These are phyloP conservation scores for Oxyria digyna DNA, from an alignment of 148 eudicot species.

Conservation along the genomic window DNA sequence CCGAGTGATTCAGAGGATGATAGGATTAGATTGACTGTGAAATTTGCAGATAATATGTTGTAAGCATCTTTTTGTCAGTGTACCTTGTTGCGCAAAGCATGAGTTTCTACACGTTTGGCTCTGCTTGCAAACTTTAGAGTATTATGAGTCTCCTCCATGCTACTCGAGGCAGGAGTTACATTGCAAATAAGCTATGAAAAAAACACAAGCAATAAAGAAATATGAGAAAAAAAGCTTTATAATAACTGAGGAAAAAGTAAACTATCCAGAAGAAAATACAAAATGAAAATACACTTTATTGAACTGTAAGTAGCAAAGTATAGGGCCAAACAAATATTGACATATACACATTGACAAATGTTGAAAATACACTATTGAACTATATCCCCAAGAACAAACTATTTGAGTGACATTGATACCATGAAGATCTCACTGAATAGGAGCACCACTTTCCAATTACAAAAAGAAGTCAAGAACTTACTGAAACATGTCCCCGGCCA, in stretches of 20 bases:
- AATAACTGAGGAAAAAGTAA: background rate
- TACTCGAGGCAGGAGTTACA: constrained; percentile 94
- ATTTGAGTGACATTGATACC: background rate
- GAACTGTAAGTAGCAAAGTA: background rate
- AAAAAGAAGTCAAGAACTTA: constrained; percentile 37
- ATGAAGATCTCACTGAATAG: background rate
- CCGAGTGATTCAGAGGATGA: background rate
- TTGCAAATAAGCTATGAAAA: constrained; percentile 83
- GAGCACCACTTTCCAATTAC: background rate
- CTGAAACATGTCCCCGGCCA: constrained; percentile 98
- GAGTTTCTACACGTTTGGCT: constrained; percentile 93
- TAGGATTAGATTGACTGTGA: background rate
- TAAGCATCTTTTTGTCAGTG: background rate
- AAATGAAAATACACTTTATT: background rate
- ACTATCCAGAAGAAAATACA: background rate
- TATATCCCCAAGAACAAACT: background rate
- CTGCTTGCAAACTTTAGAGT: constrained; percentile 97
- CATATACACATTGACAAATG: too few relatives aligned
- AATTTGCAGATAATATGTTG: background rate
- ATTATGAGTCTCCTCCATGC: constrained; percentile 96
- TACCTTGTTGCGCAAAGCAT: constrained; percentile 96
- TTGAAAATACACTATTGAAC: too few relatives aligned
- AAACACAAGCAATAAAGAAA: constrained; percentile 10
- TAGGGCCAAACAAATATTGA: background rate
- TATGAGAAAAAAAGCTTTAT: background rate